Percentiles rank a stretch among this genome's conserved stretches.
These are phyloP conservation scores for Adansonia rubrostipa DNA, from an alignment of 441 rosid genomes.

Conservation along the genomic window DNA sequence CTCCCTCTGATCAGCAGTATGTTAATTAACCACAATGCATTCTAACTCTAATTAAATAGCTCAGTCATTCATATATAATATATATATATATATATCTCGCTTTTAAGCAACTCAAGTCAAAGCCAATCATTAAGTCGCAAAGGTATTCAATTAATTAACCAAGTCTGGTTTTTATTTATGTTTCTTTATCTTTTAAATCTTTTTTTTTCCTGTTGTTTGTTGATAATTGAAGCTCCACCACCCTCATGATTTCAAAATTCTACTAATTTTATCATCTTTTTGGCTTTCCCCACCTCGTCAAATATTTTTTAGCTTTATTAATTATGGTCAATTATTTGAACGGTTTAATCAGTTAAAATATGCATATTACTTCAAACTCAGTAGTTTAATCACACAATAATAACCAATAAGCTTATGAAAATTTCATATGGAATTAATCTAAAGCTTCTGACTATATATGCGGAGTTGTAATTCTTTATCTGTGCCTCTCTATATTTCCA, in stretches of 20 bases:
- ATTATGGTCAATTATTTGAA: neutral
- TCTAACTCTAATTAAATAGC: neutral
- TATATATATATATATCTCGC: neutral
- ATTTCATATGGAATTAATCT: neutral
- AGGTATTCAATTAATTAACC: neutral
- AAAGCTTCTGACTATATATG: no score
- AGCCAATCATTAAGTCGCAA: conserved; percentile 5
- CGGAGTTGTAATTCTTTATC: no score
- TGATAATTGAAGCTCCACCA: neutral
- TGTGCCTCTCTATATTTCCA: neutral
- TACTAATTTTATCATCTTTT: neutral
- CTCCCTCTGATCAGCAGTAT: no score
- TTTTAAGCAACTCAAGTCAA: neutral
- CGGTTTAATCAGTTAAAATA: neutral
- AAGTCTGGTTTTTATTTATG: neutral
- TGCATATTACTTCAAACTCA: neutral
- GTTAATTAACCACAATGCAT: neutral
- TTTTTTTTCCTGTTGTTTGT: neutral
- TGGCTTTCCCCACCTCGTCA: neutral
- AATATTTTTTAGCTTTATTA: neutral
- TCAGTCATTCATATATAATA: neutral
- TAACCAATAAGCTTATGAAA: neutral
- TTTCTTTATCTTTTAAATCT: conserved; percentile 13
- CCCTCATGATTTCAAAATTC: neutral
- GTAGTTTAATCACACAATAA: neutral